Evolutionary conservation across 1,284 basidiomycete species (phyloP).

Genomic region (Cystobasidiaceae sp.): DNA sequence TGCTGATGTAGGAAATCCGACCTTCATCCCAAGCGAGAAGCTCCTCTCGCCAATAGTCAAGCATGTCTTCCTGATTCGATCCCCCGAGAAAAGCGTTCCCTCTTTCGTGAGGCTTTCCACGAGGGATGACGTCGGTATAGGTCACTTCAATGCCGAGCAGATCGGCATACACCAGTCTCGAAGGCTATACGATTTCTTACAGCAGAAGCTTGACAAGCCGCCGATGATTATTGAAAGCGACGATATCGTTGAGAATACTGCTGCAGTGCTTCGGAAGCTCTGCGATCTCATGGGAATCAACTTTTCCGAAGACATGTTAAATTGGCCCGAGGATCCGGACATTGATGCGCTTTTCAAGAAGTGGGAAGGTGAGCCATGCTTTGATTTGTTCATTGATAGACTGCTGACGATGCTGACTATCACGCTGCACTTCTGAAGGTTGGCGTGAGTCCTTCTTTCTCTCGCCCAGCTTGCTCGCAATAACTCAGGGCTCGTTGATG

Average conservation of each 20-base stretch:
- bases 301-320: slow-evolving; percentile 35
- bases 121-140: slow-evolving; percentile 33
- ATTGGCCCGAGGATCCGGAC: no score
- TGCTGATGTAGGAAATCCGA: slow-evolving; percentile 31
- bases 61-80: slow-evolving; percentile 64
- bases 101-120: background rate
- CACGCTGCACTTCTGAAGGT: no score
- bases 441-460: no score
- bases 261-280: slow-evolving; percentile 28
- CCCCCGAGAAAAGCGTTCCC: slow-evolving; percentile 49
- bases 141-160: slow-evolving; percentile 36
- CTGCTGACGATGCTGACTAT: no score
- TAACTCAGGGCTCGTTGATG: no score
- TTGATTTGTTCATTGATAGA: no score
- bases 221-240: slow-evolving; percentile 37
- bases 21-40: slow-evolving; percentile 53
- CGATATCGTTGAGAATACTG: slow-evolving; percentile 34
- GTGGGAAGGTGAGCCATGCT: no score
- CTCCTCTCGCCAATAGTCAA: slow-evolving; percentile 78
- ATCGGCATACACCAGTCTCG: slow-evolving; percentile 35
- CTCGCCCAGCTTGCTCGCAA: no score
- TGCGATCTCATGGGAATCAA: slow-evolving; percentile 36
- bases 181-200: slow-evolving; percentile 8
- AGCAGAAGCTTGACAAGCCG: background rate
- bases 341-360: no score